A percentile compares a stretch with the other conserved stretches of the same genome.
These are phyloP conservation scores for Arthrobotrys pseudoclavata DNA, from an alignment of 2,329 filamentous ascomycete species.

Conservation along the genomic window DNA sequence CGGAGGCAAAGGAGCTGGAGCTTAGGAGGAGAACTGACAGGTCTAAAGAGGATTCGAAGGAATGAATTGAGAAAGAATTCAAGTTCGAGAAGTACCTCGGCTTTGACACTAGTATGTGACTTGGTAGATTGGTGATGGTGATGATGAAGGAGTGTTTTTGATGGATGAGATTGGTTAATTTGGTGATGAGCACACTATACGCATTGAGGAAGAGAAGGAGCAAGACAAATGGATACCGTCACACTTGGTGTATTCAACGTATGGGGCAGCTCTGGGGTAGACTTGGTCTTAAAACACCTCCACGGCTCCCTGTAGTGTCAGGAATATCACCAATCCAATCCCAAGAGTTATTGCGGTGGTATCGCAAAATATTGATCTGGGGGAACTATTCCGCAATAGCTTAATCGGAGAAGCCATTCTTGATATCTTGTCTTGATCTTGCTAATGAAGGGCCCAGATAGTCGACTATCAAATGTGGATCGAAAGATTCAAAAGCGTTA, in stretches of 20 bases:
- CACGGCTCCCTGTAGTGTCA: not conserved
- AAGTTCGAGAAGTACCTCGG: not conserved
- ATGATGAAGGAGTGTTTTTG: not conserved
- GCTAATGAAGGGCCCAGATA: not conserved
- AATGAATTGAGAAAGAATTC: not conserved
- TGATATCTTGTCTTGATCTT: not conserved
- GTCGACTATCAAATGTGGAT: not conserved
- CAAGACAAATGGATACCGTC: not conserved
- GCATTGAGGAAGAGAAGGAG: not conserved
- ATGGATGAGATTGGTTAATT: not conserved
- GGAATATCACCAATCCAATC: not conserved
- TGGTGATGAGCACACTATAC: not conserved
- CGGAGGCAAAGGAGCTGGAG: too few relatives aligned
- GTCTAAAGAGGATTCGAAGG: not conserved
- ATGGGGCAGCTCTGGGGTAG: not conserved
- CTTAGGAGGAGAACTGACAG: not conserved
- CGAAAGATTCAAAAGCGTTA: too few relatives aligned
- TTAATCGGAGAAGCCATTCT: not conserved
- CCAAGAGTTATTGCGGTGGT: not conserved
- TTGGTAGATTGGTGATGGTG: slow-evolving; percentile 20
- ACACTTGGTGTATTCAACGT: not conserved
- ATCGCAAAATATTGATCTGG: not conserved
- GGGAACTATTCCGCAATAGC: not conserved
- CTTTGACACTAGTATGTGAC: not conserved
- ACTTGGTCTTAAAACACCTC: not conserved